phyloP scores from a whole-genome alignment of 164 flowering plant genomes.

The Kalanchoe fedtschenkoi region DNA sequence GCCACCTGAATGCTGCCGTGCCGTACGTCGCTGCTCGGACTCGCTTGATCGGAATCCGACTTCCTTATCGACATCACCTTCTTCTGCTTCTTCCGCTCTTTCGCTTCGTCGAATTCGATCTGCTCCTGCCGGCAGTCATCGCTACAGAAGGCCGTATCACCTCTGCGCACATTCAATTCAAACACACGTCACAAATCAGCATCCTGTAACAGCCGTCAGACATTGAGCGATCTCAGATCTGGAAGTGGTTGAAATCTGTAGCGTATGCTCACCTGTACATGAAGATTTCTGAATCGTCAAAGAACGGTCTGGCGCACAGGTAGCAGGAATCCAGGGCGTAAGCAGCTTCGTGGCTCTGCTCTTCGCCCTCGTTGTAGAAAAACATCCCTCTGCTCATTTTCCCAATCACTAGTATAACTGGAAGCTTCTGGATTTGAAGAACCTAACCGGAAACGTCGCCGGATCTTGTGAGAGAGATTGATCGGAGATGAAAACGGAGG shows the following conservation, averaged over 20 bases:
- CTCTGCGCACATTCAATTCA: slow-evolving; percentile 54
- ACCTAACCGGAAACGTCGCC: not conserved
- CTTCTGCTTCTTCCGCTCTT: slow-evolving; percentile 27
- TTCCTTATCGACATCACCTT: not conserved
- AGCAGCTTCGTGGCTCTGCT: slow-evolving; percentile 20
- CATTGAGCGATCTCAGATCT: not conserved
- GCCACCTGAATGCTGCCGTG: not conserved
- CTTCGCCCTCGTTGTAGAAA: slow-evolving; percentile 5
- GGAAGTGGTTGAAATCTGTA: not conserved
- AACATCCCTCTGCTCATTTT: slow-evolving; percentile 1
- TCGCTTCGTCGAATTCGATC: slow-evolving; percentile 67
- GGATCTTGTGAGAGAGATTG: not conserved
- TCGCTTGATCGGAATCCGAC: not conserved
- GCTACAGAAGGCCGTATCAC: slow-evolving; percentile 82
- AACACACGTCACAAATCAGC: not conserved
- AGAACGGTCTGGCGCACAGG: slow-evolving; percentile 58
- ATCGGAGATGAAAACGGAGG: not conserved
- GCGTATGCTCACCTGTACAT: slow-evolving; percentile 72
- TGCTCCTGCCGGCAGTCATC: slow-evolving; percentile 81
- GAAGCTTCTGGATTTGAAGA: too few species aligned
- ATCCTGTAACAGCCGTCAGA: not conserved
- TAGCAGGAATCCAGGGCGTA: slow-evolving; percentile 65
- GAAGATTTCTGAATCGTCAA: slow-evolving; percentile 64
- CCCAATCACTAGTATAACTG: not conserved
- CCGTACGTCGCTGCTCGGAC: not conserved